Conservation (phyloP, 139 green algal genomes). For the Tetradesmus obliquus region DNA sequence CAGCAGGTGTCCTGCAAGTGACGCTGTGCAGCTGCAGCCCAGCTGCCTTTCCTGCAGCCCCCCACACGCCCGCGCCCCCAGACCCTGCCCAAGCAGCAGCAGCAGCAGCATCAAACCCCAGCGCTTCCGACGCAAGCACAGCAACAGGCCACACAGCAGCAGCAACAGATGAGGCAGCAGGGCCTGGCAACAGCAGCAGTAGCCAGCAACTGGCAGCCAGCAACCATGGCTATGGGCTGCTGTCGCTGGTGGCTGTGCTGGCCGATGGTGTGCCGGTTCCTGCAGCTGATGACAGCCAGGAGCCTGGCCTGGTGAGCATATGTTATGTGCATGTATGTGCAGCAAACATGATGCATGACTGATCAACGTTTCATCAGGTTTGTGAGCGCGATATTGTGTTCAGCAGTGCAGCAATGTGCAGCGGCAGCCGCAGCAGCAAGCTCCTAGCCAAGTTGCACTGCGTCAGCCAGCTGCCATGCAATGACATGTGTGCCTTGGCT, state of each 20-base stretch:
- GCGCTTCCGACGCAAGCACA: neutral
- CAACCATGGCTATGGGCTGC: neutral
- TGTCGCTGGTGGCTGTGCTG: neutral
- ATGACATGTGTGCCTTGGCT: too few species aligned
- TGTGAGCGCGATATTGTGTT: too few species aligned
- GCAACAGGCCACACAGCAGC: too few species aligned
- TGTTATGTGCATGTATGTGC: neutral
- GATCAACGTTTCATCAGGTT: too few species aligned
- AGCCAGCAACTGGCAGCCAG: too few species aligned
- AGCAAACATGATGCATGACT: neutral
- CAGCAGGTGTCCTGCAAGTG: neutral
- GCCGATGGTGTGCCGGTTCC: neutral
- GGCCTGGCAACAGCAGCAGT: neutral
- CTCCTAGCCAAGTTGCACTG: too few species aligned
- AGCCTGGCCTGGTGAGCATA: neutral
- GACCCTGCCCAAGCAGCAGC: neutral
- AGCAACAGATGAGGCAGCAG: neutral
- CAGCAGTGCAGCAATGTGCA: neutral
- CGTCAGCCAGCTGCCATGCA: too few species aligned
- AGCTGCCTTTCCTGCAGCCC: neutral
- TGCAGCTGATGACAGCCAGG: neutral
- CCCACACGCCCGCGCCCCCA: neutral
- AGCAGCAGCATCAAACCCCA: neutral
- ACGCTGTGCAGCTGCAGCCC: neutral
- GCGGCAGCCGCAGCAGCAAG: neutral